Conservation (phyloP, 2,329 filamentous ascomycete genomes). For the Drechslera avenae region DNA sequence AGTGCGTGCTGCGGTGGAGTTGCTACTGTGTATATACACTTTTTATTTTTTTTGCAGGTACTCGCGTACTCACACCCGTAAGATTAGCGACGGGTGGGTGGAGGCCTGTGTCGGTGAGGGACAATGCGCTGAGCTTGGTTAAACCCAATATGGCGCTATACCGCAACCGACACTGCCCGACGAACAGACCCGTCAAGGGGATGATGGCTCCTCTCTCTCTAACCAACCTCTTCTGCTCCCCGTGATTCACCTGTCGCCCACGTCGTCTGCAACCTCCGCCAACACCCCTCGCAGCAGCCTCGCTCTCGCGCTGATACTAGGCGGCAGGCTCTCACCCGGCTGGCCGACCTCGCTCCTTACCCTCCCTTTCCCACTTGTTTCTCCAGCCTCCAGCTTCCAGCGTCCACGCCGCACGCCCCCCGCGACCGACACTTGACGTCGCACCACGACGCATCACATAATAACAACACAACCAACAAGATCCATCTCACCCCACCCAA, state of each 20-base stretch:
- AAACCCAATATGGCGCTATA: slow-evolving; percentile 14
- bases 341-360: slow-evolving; percentile 45
- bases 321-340: slow-evolving; percentile 33
- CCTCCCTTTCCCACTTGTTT: slow-evolving; percentile 25
- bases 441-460: slow-evolving; percentile 23
- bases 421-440: slow-evolving; percentile 32
- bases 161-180: slow-evolving; percentile 12
- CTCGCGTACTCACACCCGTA: not conserved
- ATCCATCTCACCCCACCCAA: not conserved
- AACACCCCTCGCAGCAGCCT: slow-evolving; percentile 25
- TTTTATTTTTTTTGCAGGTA: too few relatives aligned
- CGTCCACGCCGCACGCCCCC: slow-evolving; percentile 27
- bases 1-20: not conserved
- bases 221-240: slow-evolving; percentile 24
- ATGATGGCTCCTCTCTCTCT: slow-evolving; percentile 17
- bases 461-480: slow-evolving; percentile 6
- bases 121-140: slow-evolving; percentile 3
- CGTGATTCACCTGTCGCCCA: slow-evolving; percentile 28
- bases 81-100: not conserved
- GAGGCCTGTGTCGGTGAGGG: slow-evolving; percentile 9
- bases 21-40: too few relatives aligned
- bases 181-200: slow-evolving; percentile 19
- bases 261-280: slow-evolving; percentile 29
- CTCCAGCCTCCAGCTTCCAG: too few relatives aligned
- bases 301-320: slow-evolving; percentile 33